Conservation (phyloP, 179 eudicot genomes). For the Pouteria campechiana region DNA sequence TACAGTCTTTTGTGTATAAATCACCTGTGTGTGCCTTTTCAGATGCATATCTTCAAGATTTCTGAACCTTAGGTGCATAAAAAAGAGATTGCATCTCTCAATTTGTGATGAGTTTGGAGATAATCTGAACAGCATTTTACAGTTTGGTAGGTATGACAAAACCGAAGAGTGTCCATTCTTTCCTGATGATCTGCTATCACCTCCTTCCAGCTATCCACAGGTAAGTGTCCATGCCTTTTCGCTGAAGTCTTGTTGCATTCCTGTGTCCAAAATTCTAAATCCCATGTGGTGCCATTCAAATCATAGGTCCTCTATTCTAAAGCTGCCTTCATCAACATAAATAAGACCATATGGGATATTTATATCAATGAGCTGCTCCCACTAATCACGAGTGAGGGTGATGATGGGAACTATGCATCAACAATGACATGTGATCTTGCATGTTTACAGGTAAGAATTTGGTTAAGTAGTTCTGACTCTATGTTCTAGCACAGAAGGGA, state of each 20-base stretch:
- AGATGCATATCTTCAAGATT: no score
- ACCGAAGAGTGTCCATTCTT: conserved; percentile 83
- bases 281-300: neutral
- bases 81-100: neutral
- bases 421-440: conserved; percentile 45
- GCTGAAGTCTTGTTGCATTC: neutral
- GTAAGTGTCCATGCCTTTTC: conserved; percentile 9
- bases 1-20: no score
- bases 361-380: conserved; percentile 59
- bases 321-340: conserved; percentile 49
- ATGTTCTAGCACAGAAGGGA: neutral
- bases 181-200: conserved; percentile 39
- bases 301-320: conserved; percentile 49
- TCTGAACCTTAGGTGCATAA: no score
- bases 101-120: neutral
- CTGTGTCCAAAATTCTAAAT: neutral
- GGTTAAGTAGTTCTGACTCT: neutral
- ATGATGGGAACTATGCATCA: conserved; percentile 61
- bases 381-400: conserved; percentile 32
- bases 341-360: conserved; percentile 50
- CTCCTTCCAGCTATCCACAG: conserved; percentile 23
- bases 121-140: conserved; percentile 5
- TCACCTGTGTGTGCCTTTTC: no score
- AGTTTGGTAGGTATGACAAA: conserved; percentile 75
- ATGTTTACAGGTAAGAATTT: conserved; percentile 59